These are phyloP conservation scores for Schizochytrium sp. DNA, from an alignment of 108 stramenopile species.

Conservation along the genomic window DNA sequence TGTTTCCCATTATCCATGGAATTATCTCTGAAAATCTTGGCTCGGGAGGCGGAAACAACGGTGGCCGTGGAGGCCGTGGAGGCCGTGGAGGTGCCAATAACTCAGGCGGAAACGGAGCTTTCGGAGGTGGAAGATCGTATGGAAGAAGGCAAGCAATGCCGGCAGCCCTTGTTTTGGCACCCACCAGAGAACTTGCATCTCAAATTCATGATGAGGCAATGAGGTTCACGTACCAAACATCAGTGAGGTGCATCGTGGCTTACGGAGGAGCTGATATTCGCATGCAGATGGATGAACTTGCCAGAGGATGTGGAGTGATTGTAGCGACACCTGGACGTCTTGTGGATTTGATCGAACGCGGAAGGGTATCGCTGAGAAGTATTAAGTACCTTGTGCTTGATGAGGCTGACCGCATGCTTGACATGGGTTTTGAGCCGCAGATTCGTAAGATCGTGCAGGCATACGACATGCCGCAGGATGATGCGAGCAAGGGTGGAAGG, in stretches of 20 bases:
- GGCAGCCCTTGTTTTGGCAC: slow-evolving; percentile 92
- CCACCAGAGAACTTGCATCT: slow-evolving; percentile 95
- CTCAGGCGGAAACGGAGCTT: slow-evolving; percentile 72
- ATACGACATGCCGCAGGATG: slow-evolving; percentile 78
- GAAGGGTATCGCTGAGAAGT: slow-evolving; percentile 82
- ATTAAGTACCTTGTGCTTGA: slow-evolving; percentile 94
- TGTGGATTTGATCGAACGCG: slow-evolving; percentile 93
- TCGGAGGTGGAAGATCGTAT: not conserved
- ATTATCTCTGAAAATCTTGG: slow-evolving; percentile 73
- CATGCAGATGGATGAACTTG: slow-evolving; percentile 86
- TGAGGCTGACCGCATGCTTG: slow-evolving; percentile 93
- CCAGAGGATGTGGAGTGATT: slow-evolving; percentile 84
- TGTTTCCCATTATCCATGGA: slow-evolving; percentile 89
- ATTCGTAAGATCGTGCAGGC: slow-evolving; percentile 91
- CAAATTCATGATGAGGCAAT: slow-evolving; percentile 98
- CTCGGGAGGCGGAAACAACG: slow-evolving; percentile 84
- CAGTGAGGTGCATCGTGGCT: slow-evolving; percentile 90
- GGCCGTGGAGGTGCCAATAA: slow-evolving; percentile 7
- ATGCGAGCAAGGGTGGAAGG: slow-evolving; percentile 70
- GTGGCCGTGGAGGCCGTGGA: slow-evolving; percentile 74
- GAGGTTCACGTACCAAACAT: slow-evolving; percentile 94
- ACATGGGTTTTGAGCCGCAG: slow-evolving; percentile 99
- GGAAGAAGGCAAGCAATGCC: slow-evolving; percentile 68
- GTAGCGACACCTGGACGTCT: slow-evolving; percentile 96
- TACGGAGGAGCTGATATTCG: slow-evolving; percentile 97